These are phyloP conservation scores for Plenodomus biglobosus DNA, from an alignment of 2,329 filamentous ascomycete genomes.

Conservation along the genomic window DNA sequence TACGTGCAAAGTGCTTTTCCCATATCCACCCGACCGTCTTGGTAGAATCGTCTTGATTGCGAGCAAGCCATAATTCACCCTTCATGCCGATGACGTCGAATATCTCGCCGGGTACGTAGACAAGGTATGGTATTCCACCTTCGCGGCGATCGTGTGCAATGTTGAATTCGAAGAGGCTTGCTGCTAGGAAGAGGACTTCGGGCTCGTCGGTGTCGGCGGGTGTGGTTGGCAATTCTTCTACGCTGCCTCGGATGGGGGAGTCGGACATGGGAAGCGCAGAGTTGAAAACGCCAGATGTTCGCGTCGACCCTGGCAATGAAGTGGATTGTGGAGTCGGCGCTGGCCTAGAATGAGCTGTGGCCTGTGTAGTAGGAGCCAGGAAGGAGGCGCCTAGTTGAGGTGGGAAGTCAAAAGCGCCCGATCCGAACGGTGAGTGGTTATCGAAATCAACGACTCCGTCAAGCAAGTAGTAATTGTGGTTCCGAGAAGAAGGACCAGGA, in stretches of 20 bases:
- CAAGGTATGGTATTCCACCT: conserved; percentile 92
- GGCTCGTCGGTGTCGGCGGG: conserved; percentile 58
- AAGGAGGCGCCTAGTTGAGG: conserved; percentile 33
- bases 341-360: conserved; percentile 19
- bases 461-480: conserved; percentile 25
- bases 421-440: conserved; percentile 17
- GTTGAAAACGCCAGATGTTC: conserved; percentile 78
- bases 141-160: conserved; percentile 90
- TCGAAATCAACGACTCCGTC: conserved; percentile 34
- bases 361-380: conserved; percentile 23
- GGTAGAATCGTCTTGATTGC: conserved; percentile 87
- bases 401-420: conserved; percentile 26
- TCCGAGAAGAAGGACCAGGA: conserved; percentile 21
- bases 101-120: conserved; percentile 86
- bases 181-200: conserved; percentile 84
- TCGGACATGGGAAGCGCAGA: conserved; percentile 83
- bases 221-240: conserved; percentile 28
- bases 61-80: conserved; percentile 94
- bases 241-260: conserved; percentile 30
- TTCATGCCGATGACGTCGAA: conserved; percentile 83
- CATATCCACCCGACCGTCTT: conserved; percentile 94
- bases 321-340: conserved; percentile 21
- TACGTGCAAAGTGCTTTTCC: conserved; percentile 84
- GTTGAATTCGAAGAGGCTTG: conserved; percentile 94
- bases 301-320: conserved; percentile 41